A percentile compares a stretch with the other conserved stretches of the same genome.
phyloP scores from a whole-genome alignment of 257 asterid species.

The Ilex aquifolium region DNA sequence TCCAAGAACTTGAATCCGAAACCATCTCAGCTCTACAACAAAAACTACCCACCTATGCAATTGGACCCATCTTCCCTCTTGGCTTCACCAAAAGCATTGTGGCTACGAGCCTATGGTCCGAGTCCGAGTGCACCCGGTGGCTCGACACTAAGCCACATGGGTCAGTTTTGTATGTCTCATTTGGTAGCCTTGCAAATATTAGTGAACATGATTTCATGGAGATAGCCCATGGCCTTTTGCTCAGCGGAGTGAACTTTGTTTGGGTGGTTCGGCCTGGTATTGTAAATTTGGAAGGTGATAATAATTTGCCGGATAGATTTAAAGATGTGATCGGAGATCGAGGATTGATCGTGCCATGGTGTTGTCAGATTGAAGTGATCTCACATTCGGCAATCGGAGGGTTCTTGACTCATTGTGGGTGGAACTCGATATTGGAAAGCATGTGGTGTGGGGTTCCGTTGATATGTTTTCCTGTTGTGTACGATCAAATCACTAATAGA shows the following conservation, averaged over 20 bases:
- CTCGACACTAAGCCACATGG: conserved; percentile 44
- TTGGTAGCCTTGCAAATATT: conserved; percentile 69
- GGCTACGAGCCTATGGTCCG: conserved; percentile 64
- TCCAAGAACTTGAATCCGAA: conserved; percentile 51
- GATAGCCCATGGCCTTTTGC: conserved; percentile 54
- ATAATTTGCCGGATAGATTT: conserved; percentile 38
- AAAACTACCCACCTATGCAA: conserved; percentile 47
- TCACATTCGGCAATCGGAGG: conserved; percentile 63
- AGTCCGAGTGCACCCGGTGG: conserved; percentile 68
- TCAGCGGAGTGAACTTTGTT: conserved; percentile 45
- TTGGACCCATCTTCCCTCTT: conserved; percentile 54
- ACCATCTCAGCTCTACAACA: conserved; percentile 43
- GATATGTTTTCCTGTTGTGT: conserved; percentile 53
- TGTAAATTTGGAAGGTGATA: conserved; percentile 40
- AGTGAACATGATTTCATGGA: conserved; percentile 50
- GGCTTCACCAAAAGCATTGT: conserved; percentile 39
- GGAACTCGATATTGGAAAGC: conserved; percentile 68
- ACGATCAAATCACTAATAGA: conserved; percentile 67
- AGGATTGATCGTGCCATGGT: conserved; percentile 61
- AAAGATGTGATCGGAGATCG: conserved; percentile 26
- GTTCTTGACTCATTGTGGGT: conserved; percentile 68
- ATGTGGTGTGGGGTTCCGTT: conserved; percentile 55
- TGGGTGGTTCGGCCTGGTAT: conserved; percentile 75
- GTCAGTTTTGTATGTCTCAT: conserved; percentile 64
- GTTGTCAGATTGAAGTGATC: conserved; percentile 51